A percentile compares a stretch with the other conserved stretches of the same genome.
Evolutionary conservation across 1,284 basidiomycete genomes (phyloP).

Genomic region (Fistulinella staudtii): DNA sequence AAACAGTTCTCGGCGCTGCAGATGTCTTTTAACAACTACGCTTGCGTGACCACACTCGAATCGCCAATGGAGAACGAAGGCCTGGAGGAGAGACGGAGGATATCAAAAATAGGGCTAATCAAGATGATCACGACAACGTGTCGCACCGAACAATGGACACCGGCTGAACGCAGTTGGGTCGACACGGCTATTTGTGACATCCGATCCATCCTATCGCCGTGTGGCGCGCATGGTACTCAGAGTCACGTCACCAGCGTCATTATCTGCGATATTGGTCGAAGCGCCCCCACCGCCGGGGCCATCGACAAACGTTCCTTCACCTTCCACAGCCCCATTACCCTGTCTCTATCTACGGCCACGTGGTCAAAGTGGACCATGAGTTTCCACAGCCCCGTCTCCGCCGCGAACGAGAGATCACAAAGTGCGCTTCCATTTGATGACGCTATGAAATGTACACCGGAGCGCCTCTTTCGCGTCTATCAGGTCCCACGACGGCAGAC

Average conservation of each 20-base stretch:
- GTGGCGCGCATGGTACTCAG: background rate
- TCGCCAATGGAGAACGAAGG: constrained; percentile 3
- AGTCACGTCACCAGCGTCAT: constrained; percentile 16
- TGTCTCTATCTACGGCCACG: constrained; percentile 11
- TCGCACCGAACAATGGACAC: constrained; percentile 19
- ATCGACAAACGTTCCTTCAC: constrained; percentile 12
- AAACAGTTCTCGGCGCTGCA: constrained; percentile 17
- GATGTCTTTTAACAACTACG: constrained; percentile 25
- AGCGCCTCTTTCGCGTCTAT: constrained; percentile 20
- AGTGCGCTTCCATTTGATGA: constrained; percentile 20
- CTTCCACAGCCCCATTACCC: constrained; percentile 15
- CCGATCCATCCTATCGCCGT: constrained; percentile 20
- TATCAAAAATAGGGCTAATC: constrained; percentile 16
- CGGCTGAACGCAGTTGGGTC: constrained; percentile 15
- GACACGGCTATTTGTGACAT: constrained; percentile 20
- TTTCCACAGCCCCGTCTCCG: constrained; percentile 18
- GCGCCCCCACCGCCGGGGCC: background rate
- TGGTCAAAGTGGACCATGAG: background rate
- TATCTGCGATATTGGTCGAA: constrained; percentile 22
- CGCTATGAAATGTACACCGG: constrained; percentile 16
- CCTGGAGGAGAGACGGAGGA: constrained; percentile 18
- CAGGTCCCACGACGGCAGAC: constrained; percentile 13
- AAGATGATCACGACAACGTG: constrained; percentile 19
- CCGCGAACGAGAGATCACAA: constrained; percentile 1
- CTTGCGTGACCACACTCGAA: constrained; percentile 29